phyloP scores from a whole-genome alignment of 148 eudicot species.

The Bassia scoparia region DNA sequence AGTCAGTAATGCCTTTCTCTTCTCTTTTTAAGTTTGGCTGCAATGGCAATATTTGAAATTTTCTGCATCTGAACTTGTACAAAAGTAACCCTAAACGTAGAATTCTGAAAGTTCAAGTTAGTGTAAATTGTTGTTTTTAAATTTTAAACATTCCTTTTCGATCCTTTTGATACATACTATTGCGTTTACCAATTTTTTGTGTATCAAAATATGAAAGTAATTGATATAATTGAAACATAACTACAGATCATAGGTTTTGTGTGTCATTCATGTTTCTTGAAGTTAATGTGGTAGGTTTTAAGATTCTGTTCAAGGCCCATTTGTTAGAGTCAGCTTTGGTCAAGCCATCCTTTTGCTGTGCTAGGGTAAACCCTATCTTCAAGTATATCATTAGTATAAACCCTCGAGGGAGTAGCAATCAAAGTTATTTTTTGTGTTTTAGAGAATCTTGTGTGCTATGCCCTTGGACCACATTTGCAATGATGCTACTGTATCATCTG shows the following conservation, averaged over 20 bases:
- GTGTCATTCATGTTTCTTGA: not conserved
- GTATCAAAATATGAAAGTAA: not conserved
- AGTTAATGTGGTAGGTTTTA: not conserved
- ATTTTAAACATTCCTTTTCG: no score
- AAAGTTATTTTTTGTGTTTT: not conserved
- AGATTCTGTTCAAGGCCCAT: not conserved
- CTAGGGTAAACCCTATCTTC: not conserved
- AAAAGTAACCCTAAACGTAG: no score
- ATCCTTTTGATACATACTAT: no score
- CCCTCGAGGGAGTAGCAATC: not conserved
- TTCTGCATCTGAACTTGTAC: not conserved
- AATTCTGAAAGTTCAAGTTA: no score
- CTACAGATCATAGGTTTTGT: not conserved
- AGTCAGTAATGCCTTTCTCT: not conserved
- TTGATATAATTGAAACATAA: not conserved
- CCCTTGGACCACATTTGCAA: not conserved
- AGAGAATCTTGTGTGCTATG: not conserved
- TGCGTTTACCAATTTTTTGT: no score
- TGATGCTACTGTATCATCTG: not conserved
- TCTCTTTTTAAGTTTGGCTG: no score
- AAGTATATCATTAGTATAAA: no score
- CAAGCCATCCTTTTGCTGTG: not conserved
- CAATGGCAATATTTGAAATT: not conserved
- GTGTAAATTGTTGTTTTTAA: no score
- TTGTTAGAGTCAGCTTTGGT: not conserved